Percentiles rank a stretch among this genome's conserved stretches.
Evolutionary conservation across 2,329 filamentous ascomycete genomes (phyloP).

Genomic region (Aschersonia sp.): DNA sequence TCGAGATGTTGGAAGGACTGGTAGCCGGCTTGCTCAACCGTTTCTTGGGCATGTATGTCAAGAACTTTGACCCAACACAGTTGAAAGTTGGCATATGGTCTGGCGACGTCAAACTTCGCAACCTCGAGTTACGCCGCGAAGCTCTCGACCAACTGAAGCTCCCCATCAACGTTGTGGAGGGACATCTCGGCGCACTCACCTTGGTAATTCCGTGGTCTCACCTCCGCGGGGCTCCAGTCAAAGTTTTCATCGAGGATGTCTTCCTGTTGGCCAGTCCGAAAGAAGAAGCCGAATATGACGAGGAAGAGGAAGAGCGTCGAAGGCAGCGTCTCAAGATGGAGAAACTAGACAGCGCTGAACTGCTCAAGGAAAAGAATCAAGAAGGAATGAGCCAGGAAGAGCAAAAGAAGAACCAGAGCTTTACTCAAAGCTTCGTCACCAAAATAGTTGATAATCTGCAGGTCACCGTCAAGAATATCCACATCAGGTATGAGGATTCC

Average conservation of each 20-base stretch:
- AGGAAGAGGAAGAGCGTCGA: conserved; percentile 79
- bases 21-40: conserved; percentile 96
- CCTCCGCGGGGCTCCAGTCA: conserved; percentile 82
- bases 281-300: conserved; percentile 85
- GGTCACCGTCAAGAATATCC: conserved; percentile 95
- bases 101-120: conserved; percentile 86
- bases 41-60: conserved; percentile 99
- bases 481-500: conserved; percentile 94
- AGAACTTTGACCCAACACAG: conserved; percentile 97
- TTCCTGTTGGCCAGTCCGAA: conserved; percentile 90
- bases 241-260: conserved; percentile 92
- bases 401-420: conserved; percentile 94
- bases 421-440: conserved; percentile 85
- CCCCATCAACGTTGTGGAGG: conserved; percentile 90
- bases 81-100: conserved; percentile 99
- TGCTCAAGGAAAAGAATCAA: conserved; percentile 82
- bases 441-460: conserved; percentile 98
- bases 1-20: conserved; percentile 87
- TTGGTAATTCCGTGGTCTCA: conserved; percentile 97
- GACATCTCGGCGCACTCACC: conserved; percentile 83
- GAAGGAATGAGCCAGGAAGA: conserved; percentile 91
- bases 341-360: conserved; percentile 89
- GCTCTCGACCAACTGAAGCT: conserved; percentile 94
- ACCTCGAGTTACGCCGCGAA: conserved; percentile 85
- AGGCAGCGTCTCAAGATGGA: conserved; percentile 95